These are phyloP conservation scores for Paramecium bursaria DNA, from an alignment of 73 alveolate species.

Conservation along the genomic window DNA sequence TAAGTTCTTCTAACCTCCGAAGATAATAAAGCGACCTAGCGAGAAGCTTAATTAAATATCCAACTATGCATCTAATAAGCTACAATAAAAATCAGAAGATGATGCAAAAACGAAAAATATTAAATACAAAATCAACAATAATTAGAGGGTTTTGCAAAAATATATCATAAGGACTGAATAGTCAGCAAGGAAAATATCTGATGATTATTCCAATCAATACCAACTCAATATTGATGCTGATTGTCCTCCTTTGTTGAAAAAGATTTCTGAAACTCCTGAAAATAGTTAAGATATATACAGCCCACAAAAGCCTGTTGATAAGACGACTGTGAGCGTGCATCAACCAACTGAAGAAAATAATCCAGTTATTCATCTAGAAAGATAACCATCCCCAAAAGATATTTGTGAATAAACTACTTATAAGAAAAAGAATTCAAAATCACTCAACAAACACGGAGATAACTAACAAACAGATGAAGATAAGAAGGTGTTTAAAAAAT, in stretches of 20 bases:
- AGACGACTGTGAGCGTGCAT: background rate
- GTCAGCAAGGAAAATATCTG: slow-evolving; percentile 14
- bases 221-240: background rate
- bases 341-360: background rate
- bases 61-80: background rate
- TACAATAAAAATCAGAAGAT: slow-evolving; percentile 18
- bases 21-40: background rate
- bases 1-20: slow-evolving; percentile 3
- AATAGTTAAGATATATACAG: background rate
- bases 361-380: background rate
- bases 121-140: slow-evolving; percentile 26
- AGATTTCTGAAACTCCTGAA: slow-evolving; percentile 51
- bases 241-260: background rate
- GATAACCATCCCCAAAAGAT: background rate
- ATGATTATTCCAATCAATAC: background rate
- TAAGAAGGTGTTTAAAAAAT: too few species aligned
- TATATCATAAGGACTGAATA: too few species aligned
- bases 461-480: slow-evolving; percentile 54
- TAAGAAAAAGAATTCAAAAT: background rate
- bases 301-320: background rate
- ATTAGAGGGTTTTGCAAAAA: background rate
- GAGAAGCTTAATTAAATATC: background rate
- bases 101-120: slow-evolving; percentile 11
- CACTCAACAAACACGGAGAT: too few species aligned
- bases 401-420: slow-evolving; percentile 8